A percentile compares a stretch with the other conserved stretches of the same genome.
Evolutionary conservation across 441 rosid species (phyloP).

Genomic region (Metrosideros polymorpha): DNA sequence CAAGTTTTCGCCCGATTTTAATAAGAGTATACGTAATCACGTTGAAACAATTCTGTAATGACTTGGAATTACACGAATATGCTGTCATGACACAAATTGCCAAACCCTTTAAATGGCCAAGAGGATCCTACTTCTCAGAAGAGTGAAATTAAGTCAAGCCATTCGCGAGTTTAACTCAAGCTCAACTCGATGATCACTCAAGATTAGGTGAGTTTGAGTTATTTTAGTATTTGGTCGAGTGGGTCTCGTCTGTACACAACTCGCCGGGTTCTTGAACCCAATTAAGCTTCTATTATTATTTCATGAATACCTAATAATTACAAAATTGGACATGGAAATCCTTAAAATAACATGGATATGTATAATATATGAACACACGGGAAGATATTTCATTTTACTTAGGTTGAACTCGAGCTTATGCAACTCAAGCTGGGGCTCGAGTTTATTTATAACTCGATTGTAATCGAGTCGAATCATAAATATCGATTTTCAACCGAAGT

Average conservation of each 20-base stretch:
- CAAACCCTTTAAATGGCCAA: neutral
- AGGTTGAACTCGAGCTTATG: neutral
- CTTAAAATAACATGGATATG: neutral
- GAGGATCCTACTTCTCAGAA: neutral
- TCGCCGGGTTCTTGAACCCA: neutral
- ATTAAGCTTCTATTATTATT: neutral
- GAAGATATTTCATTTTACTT: neutral
- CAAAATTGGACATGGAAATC: neutral
- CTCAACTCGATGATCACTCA: neutral
- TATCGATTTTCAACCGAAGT: neutral
- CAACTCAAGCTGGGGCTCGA: neutral
- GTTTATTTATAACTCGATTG: neutral
- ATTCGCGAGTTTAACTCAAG: neutral
- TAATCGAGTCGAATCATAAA: neutral
- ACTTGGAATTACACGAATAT: neutral
- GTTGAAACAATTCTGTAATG: too few relatives aligned
- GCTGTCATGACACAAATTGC: neutral
- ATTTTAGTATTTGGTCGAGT: neutral
- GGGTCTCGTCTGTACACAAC: fast-evolving
- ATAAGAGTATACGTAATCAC: too few relatives aligned
- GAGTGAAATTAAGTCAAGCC: neutral
- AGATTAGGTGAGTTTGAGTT: neutral
- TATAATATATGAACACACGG: neutral
- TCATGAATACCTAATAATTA: neutral
- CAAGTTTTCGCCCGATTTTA: too few relatives aligned